Base-by-base conservation (phyloP, 176 grass and related monocot genomes). In the Phoenix roebelenii region DNA sequence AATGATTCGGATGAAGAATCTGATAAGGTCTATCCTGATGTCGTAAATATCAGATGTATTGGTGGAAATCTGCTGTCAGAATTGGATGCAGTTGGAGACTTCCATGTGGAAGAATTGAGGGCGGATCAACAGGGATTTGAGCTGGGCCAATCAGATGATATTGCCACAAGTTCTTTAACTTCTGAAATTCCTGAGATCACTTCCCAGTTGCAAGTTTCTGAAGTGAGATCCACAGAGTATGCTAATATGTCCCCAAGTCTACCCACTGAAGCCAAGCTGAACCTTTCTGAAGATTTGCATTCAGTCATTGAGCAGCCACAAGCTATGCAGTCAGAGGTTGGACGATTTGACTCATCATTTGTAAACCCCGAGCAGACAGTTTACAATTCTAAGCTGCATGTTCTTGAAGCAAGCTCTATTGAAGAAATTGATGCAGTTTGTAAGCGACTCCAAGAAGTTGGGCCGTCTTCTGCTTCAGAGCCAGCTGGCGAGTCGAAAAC, bases 31-130 rank as follows among this genome's bases (percentile, higher is more conserved):
- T 87, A 88, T 72, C 78, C 87, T 57, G 83, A 88, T 49, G 71
- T 77, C 39, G 60, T 74, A 60, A 85, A 83, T 28, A 75, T 70
- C 22, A 72, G 51, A 23, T 62, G 24, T n/a, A 90, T 90, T 63
- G 86, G 90, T 81, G 86, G 88, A 65, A 68, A 51, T 88, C 90
- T 91, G 58, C 58, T 84, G 24, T 68, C 81, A 0, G 87, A 88
- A 60, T 56, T 88, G 26, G 92, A 97, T 72, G 66, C 61, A 1
- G 83, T 85, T 26, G 87, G 84, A 71, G 83, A 90, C 25, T 96
- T 90, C 53, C n/a, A 65, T 52, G 74, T 81, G 52, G 61, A 75
- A 78, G 66, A 75, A 53, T 58, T 78, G 22, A 78, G 66, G 62
- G 44, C 78, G 59, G 50, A 74, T 29, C 82, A 56, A 39, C 61